Evolutionary conservation across 352 stramenopile species (phyloP), one percentile per base, ranked within the genome.

Genomic region (Phytophthora meadii): DNA sequence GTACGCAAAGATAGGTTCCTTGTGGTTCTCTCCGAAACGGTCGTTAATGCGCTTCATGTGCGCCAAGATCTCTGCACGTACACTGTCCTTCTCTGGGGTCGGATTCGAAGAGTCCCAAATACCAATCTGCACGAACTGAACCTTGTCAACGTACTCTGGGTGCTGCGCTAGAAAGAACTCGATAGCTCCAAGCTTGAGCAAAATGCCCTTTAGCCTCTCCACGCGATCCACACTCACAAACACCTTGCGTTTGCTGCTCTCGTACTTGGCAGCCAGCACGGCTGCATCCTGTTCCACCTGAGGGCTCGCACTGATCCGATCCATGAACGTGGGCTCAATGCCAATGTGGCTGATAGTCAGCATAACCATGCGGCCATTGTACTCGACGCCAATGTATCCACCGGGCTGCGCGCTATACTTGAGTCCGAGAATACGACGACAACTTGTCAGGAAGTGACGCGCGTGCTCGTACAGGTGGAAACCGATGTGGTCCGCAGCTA

Each of bases 401-500:
- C 87, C 90, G 14, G 88, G 87, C 72, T 98, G 94, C 19, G 97
- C 93, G 22, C 90, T 97, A 65, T 95, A 95, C 62, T 92, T 94
- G 27, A 97, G 69, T 0, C 89, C 89, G 39, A 97, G 79, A 57
- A 95, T 94, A 47, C 89, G 87, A 41, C 86, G 82, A 75, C 96
- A 99, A 65, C 91, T 98, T 32, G 97, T 99, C 48, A 99, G 74
- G 79, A 99, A 99, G 74, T 99, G 97, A 19, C 97, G 88, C 30
- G 97, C 96, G 68, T 99, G 98, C 76, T 99, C 97, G 79, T 98
- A 99, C 19, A 99, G 75, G 72, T 99, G 97, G 67, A 99, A 99
- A 22, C 96, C 95, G 64, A 99, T 98, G 80, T 99, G 95, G 68
- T 99, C 97, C 2, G 97, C 93, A 55, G 97, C 98, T 17, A 99